phyloP scores from a whole-genome alignment of 208 protist genomes.

The Paratrypanosoma confusum region DNA sequence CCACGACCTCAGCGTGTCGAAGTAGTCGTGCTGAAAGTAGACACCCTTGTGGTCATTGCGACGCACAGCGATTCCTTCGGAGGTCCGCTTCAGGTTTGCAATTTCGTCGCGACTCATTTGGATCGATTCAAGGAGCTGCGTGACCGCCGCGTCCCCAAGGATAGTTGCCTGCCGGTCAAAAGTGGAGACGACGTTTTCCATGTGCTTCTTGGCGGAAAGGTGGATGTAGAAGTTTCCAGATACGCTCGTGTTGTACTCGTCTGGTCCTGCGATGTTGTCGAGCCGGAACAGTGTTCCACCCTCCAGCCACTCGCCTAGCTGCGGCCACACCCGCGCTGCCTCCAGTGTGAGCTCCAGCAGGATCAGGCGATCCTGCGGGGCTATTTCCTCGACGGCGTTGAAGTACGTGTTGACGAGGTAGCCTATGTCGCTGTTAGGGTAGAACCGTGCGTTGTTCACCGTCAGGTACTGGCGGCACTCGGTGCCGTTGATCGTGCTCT shows the following conservation, averaged over 20 bases:
- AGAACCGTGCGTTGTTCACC: slow-evolving; percentile 48
- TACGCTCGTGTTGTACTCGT: slow-evolving; percentile 71
- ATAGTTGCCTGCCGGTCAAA: slow-evolving; percentile 32
- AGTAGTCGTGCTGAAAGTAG: slow-evolving; percentile 84
- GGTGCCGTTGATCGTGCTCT: slow-evolving; percentile 62
- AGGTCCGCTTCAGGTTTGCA: slow-evolving; percentile 30
- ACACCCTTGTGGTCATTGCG: slow-evolving; percentile 52
- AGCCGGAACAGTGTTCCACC: slow-evolving; percentile 60
- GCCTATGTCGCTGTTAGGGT: slow-evolving; percentile 81
- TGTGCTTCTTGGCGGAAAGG: slow-evolving; percentile 75
- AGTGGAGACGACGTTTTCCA: slow-evolving; percentile 37
- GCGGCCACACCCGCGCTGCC: slow-evolving; percentile 74
- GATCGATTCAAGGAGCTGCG: slow-evolving; percentile 38
- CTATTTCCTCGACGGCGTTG: slow-evolving; percentile 35
- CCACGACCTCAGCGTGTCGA: slow-evolving; percentile 69
- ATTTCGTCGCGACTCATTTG: slow-evolving; percentile 56
- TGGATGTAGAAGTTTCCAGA: slow-evolving; percentile 84
- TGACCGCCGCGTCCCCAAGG: slow-evolving; percentile 32
- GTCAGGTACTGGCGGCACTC: slow-evolving; percentile 31
- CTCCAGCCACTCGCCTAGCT: slow-evolving; percentile 78
- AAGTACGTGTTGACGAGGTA: slow-evolving; percentile 66
- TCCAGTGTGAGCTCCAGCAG: slow-evolving; percentile 82
- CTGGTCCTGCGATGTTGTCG: slow-evolving; percentile 73
- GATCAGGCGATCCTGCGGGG: slow-evolving; percentile 36
- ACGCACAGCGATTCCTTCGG: slow-evolving; percentile 44